Evolutionary conservation across 208 protist genomes (phyloP), one percentile per base, ranked within the genome.

Genomic region (Trypanosoma rangeli): DNA sequence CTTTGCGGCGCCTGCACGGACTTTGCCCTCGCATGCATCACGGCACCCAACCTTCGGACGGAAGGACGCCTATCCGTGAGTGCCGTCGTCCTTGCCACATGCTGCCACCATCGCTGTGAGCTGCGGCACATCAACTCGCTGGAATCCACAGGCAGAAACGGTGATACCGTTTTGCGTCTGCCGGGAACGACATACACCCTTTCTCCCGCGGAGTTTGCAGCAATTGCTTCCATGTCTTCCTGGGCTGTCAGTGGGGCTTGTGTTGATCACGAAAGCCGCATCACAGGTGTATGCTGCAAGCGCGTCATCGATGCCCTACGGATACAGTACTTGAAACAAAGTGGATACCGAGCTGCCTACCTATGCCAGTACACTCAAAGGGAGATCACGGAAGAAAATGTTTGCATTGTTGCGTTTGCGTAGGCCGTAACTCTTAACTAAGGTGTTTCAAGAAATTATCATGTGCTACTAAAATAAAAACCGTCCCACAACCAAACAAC

Each of bases 31-130:
- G 87, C 85, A 18, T 91, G 85, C 39, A 58, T 90, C 20, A 86
- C 81, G 8, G 74, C 82, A 33, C 46, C 46, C 37, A 28, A 58
- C 42, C 62, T 79, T 28, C 20, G 55, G 16, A 33, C 8, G 3
- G 37, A 46, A 10, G 60, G n/a, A 29, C 31, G 39, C 46, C 28
- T 58, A 18, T 64, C 62, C 13, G 42, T 91, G 42, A 44, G 50
- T 16, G 72, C 79, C 12, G 67, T 90, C 16, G 82, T 90, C 26
- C 59, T 94, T n/a, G 88, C 88, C 29, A 88, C 85, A 10, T 94
- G 88, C 69, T 91, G 88, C 55, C 88, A 94, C 56, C 88, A 94
- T 55, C 88, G 83, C 20, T 94, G 85, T 52, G 85, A 89, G 70
- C 50, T 89, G 48, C 46, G 56, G 2, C 88, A 94, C 62, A 20